phyloP scores from a whole-genome alignment of 208 protist genomes.

The Leishmania gerbilli region DNA sequence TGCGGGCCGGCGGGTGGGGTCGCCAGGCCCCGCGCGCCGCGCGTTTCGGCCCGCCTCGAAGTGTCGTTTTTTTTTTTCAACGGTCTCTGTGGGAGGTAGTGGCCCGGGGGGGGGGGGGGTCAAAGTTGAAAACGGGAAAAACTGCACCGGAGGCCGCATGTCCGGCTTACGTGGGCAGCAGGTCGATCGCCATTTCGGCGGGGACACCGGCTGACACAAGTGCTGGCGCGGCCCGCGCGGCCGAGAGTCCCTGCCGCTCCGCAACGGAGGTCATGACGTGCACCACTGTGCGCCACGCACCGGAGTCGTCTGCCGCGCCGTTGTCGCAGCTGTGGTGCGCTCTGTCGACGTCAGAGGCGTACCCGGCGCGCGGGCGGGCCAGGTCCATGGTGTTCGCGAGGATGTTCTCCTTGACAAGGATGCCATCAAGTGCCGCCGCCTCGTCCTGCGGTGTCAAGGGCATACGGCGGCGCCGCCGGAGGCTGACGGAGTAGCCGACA shows the following conservation, averaged over 20 bases:
- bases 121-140: neutral
- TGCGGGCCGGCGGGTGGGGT: too few relatives aligned
- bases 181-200: constrained; percentile 35
- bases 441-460: constrained; percentile 7
- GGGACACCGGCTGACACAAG: constrained; percentile 36
- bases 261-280: constrained; percentile 26
- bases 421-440: constrained; percentile 21
- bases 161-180: constrained; percentile 27
- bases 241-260: constrained; percentile 23
- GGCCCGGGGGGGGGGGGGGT: neutral
- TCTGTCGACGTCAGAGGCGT: neutral
- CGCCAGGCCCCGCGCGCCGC: neutral
- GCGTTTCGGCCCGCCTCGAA: neutral
- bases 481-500: constrained; percentile 30
- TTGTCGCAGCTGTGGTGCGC: neutral
- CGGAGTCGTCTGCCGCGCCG: constrained; percentile 3
- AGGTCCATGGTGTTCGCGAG: constrained; percentile 41
- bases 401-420: constrained; percentile 22
- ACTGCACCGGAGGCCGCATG: neutral
- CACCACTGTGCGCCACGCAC: constrained; percentile 26
- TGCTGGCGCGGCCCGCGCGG: constrained; percentile 36
- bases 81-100: neutral
- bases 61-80: neutral
- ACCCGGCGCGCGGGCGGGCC: constrained; percentile 11
- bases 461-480: constrained; percentile 22